These are phyloP conservation scores for Lumnitzera racemosa DNA, from an alignment of 345 rosid species.

Conservation along the genomic window DNA sequence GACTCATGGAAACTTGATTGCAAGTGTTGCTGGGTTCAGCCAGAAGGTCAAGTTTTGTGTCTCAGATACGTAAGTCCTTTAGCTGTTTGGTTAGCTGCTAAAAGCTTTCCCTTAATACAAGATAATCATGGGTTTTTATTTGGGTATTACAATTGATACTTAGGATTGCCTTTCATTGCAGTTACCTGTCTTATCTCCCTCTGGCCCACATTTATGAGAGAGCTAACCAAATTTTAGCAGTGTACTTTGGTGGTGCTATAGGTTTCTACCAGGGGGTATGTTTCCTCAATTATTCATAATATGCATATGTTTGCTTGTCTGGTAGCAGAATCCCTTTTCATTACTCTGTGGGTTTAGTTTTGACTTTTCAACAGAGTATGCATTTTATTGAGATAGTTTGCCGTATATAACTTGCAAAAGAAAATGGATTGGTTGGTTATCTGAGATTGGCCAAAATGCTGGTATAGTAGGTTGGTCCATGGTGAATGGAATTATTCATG, in stretches of 20 bases:
- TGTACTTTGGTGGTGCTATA: slow-evolving; percentile 54
- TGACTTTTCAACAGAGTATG: too few species aligned
- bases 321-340: too few species aligned
- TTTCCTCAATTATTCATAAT: slow-evolving; percentile 8
- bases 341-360: too few species aligned
- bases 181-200: slow-evolving; percentile 89
- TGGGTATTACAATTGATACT: too few species aligned
- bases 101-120: neutral
- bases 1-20: slow-evolving; percentile 80
- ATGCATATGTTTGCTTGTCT: neutral
- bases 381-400: too few species aligned
- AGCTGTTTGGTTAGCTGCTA: neutral
- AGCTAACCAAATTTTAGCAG: slow-evolving; percentile 53
- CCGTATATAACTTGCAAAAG: too few species aligned
- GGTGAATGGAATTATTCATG: too few species aligned
- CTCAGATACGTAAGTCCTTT: slow-evolving; percentile 65
- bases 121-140: neutral
- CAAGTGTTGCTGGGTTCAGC: slow-evolving; percentile 65
- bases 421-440: too few species aligned
- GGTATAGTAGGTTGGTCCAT: too few species aligned
- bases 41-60: slow-evolving; percentile 26
- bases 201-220: slow-evolving; percentile 93
- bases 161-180: slow-evolving; percentile 12
- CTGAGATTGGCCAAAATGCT: too few species aligned
- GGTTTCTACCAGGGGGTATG: slow-evolving; percentile 96